phyloP scores from a whole-genome alignment of 1,284 basidiomycete species.

The Rhizoctonia solani region DNA sequence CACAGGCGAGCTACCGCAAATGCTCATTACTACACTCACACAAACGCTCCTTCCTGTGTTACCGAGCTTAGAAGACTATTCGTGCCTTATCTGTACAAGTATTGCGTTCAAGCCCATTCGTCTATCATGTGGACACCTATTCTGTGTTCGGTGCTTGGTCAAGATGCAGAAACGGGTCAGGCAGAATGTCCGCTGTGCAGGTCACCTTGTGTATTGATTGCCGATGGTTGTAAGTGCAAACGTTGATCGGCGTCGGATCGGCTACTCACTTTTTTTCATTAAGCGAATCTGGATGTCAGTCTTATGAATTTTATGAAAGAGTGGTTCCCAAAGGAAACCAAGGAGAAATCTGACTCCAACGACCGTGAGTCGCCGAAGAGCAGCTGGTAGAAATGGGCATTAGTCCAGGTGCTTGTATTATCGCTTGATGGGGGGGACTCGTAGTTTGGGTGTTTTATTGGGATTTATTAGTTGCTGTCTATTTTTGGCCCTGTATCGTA shows the following conservation, averaged over 20 bases:
- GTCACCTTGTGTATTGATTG: slow-evolving; percentile 71
- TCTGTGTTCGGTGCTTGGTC: slow-evolving; percentile 84
- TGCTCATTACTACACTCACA: slow-evolving; percentile 84
- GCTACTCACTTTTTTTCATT: slow-evolving; percentile 6
- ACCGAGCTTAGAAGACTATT: slow-evolving; percentile 79
- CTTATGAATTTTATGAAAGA: slow-evolving; percentile 85
- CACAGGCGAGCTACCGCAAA: slow-evolving; percentile 65
- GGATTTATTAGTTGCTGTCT: neutral
- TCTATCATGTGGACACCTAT: slow-evolving; percentile 84
- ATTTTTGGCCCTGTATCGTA: too few relatives aligned
- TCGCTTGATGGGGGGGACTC: neutral
- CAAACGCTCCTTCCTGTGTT: slow-evolving; percentile 83
- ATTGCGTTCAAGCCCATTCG: slow-evolving; percentile 90
- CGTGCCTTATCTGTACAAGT: slow-evolving; percentile 76
- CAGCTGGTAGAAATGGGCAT: slow-evolving; percentile 65
- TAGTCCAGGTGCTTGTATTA: slow-evolving; percentile 8
- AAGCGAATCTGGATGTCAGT: slow-evolving; percentile 79
- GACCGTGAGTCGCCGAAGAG: slow-evolving; percentile 77
- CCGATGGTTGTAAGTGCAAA: slow-evolving; percentile 66
- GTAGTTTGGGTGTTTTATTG: neutral
- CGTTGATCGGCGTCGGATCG: neutral
- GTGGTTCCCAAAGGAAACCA: slow-evolving; percentile 90
- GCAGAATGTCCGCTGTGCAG: slow-evolving; percentile 88
- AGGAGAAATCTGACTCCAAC: slow-evolving; percentile 76
- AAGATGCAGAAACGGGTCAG: slow-evolving; percentile 91